Evolutionary conservation across 345 rosid genomes (phyloP).

Genomic region (Eucalyptus leucophloia): DNA sequence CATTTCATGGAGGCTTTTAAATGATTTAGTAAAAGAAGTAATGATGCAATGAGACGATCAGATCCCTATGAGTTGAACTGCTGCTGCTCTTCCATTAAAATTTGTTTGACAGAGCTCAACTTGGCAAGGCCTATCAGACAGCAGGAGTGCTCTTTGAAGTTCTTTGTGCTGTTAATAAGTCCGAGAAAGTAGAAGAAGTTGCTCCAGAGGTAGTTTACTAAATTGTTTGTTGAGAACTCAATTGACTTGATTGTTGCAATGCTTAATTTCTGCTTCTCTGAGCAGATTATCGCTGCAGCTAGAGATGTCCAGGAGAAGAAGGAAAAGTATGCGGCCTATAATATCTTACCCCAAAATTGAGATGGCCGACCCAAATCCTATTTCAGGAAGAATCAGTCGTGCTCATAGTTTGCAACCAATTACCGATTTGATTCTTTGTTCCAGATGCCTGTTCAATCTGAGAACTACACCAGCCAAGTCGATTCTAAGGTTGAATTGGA

Average conservation of each 20-base stretch:
- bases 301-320: constrained; percentile 97
- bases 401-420: background rate
- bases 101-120: constrained; percentile 70
- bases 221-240: background rate
- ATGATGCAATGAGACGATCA: background rate
- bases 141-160: constrained; percentile 99
- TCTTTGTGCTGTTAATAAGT: constrained; percentile 92
- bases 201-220: constrained; percentile 71
- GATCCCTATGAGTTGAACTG: background rate
- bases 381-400: background rate
- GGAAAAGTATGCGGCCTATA: constrained; percentile 91
- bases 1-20: background rate
- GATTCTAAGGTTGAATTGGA: no score
- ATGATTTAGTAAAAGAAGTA: background rate
- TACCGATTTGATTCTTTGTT: background rate
- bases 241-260: background rate
- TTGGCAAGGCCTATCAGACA: constrained; percentile 96
- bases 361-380: background rate
- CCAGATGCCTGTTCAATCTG: background rate
- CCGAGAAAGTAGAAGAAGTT: constrained; percentile 96
- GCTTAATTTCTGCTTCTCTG: background rate
- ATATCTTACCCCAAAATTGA: constrained; percentile 55
- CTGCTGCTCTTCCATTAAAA: background rate
- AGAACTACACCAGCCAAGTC: background rate
- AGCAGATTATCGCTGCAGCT: constrained; percentile 95